Evolutionary conservation across 306 rosid species (phyloP).

Genomic region (Adenanthera pavonina): DNA sequence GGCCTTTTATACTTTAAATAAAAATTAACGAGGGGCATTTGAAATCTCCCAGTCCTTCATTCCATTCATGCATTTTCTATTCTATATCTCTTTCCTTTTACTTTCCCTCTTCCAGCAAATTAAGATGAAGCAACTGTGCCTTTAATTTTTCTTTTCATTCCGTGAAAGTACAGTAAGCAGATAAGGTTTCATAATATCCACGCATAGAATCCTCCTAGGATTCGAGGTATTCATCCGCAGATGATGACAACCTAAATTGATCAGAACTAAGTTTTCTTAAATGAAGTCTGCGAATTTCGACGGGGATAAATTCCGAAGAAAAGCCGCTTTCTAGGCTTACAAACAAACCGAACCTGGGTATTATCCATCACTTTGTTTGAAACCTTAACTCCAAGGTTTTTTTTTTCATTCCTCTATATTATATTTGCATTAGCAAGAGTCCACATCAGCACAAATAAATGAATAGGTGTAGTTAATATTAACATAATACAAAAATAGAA

Average conservation of each 20-base stretch:
- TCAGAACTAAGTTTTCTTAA: conserved; percentile 44
- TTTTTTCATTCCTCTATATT: background rate
- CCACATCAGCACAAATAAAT: conserved; percentile 10
- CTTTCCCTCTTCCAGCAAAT: background rate
- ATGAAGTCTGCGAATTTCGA: conserved; percentile 1
- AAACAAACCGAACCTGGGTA: conserved; percentile 54
- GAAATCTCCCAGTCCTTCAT: no score
- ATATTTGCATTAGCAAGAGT: background rate
- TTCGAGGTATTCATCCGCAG: conserved; percentile 7
- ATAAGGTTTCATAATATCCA: conserved; percentile 8
- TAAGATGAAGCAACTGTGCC: background rate
- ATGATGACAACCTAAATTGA: conserved; percentile 45
- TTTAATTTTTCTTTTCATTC: background rate
- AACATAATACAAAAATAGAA: background rate
- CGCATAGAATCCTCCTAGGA: conserved; percentile 33
- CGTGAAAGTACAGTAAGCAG: background rate
- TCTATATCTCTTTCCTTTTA: no score
- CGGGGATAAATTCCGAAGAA: conserved; percentile 6
- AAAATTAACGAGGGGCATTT: no score
- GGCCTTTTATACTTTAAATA: no score
- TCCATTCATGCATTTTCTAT: no score
- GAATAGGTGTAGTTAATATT: background rate
- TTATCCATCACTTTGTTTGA: conserved; percentile 50
- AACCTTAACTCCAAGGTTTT: conserved; percentile 18
- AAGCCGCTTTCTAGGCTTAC: conserved; percentile 40